Evolutionary conservation across 148 eudicot genomes (phyloP).

Genomic region (Polygonum aviculare): DNA sequence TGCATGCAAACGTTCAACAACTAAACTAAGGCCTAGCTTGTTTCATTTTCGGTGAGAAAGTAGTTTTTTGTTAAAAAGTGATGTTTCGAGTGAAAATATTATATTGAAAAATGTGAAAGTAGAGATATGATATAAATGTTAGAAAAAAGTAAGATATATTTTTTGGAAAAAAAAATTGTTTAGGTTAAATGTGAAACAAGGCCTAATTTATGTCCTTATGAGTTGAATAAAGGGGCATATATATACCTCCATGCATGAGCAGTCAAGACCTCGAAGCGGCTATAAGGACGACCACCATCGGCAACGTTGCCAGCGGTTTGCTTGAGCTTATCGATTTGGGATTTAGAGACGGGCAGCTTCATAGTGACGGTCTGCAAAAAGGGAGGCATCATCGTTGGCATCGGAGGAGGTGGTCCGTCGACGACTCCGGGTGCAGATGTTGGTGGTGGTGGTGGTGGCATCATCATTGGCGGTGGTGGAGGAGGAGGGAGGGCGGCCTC

Average conservation of each 20-base stretch:
- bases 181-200: no score
- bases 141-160: no score
- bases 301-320: neutral
- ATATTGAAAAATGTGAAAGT: no score
- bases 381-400: neutral
- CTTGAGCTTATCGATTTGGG: conserved; percentile 3
- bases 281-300: neutral
- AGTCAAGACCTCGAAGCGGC: neutral
- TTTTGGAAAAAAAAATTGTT: no score
- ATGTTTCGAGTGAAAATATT: no score
- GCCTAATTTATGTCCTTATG: no score
- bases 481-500: neutral
- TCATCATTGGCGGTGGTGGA: neutral
- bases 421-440: neutral
- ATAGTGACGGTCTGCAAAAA: neutral
- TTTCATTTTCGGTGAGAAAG: no score
- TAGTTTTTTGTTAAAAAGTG: no score
- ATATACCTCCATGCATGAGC: neutral
- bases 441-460: neutral
- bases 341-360: neutral
- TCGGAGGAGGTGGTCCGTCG: neutral
- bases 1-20: no score
- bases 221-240: neutral
- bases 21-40: no score
- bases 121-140: no score